Conservation (phyloP, 2,329 filamentous ascomycete genomes). For the Phoma sp. region DNA sequence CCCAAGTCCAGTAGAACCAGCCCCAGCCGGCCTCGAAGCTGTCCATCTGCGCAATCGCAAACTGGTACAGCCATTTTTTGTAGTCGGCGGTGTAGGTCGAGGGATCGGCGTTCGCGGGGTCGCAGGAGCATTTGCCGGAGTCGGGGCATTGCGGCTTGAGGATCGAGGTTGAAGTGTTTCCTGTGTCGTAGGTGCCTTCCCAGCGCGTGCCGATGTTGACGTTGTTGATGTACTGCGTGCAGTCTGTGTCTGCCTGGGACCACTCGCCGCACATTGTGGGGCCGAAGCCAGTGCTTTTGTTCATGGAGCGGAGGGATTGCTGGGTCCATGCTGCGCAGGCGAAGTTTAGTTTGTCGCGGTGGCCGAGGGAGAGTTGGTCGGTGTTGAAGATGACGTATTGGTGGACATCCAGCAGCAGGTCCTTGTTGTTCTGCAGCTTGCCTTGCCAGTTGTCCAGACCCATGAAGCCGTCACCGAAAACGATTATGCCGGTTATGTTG, state of each 20-base stretch:
- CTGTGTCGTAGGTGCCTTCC: conserved; percentile 83
- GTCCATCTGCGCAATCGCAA: conserved; percentile 95
- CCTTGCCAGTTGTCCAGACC: conserved; percentile 91
- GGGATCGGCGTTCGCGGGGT: conserved; percentile 75
- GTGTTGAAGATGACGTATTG: conserved; percentile 99
- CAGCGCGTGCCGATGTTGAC: conserved; percentile 87
- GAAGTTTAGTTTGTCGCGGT: conserved; percentile 83
- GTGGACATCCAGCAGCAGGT: conserved; percentile 91
- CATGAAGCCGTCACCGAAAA: conserved; percentile 95
- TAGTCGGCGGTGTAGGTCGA: conserved; percentile 73
- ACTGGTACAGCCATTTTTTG: conserved; percentile 84
- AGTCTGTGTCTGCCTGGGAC: conserved; percentile 97
- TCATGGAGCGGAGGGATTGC: conserved; percentile 75
- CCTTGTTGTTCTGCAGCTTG: conserved; percentile 71
- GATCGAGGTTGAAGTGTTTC: conserved; percentile 66
- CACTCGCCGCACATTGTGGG: conserved; percentile 96
- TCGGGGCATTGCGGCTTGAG: conserved; percentile 77
- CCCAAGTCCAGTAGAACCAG: conserved; percentile 99
- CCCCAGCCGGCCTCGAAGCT: conserved; percentile 93
- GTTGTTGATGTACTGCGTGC: conserved; percentile 84
- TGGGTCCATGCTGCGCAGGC: conserved; percentile 86
- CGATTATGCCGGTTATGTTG: conserved; percentile 73
- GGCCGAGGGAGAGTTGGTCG: conserved; percentile 80
- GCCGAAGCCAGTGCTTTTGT: conserved; percentile 80
- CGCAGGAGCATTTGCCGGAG: conserved; percentile 71